phyloP scores from a whole-genome alignment of 352 stramenopile genomes.

The Phytophthora crassamura region DNA sequence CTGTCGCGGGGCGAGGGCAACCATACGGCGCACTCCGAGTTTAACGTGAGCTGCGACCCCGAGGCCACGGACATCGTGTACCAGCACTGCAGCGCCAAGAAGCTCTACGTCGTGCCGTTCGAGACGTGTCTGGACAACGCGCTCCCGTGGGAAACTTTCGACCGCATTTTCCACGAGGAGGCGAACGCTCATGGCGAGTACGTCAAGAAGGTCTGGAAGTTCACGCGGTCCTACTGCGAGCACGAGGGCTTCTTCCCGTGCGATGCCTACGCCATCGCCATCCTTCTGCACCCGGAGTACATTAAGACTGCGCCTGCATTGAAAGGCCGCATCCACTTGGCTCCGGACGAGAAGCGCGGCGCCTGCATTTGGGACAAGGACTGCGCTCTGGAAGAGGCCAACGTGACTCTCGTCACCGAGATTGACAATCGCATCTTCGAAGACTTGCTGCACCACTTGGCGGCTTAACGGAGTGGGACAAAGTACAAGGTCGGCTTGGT shows the following conservation, averaged over 20 bases:
- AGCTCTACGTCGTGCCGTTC: slow-evolving; percentile 75
- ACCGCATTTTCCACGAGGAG: slow-evolving; percentile 65
- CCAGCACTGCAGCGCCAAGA: slow-evolving; percentile 62
- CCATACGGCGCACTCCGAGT: slow-evolving; percentile 71
- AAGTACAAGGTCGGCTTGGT: too few species aligned
- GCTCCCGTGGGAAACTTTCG: slow-evolving; percentile 70
- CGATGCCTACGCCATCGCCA: slow-evolving; percentile 75
- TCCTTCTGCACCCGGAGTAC: slow-evolving; percentile 64
- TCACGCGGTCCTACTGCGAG: slow-evolving; percentile 53
- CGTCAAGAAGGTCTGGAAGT: slow-evolving; percentile 68
- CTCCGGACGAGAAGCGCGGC: slow-evolving; percentile 57
- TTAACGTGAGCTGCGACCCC: slow-evolving; percentile 84
- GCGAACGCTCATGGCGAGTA: slow-evolving; percentile 50
- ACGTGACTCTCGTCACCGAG: slow-evolving; percentile 72
- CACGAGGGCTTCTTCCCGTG: slow-evolving; percentile 68
- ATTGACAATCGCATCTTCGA: slow-evolving; percentile 69
- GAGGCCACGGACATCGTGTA: slow-evolving; percentile 82
- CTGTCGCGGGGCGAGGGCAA: slow-evolving; percentile 76
- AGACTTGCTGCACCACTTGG: slow-evolving; percentile 60
- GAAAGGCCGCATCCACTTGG: slow-evolving; percentile 65
- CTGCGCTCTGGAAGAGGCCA: slow-evolving; percentile 43
- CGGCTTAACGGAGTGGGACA: too few species aligned
- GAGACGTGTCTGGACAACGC: slow-evolving; percentile 68
- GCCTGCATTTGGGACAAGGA: slow-evolving; percentile 58
- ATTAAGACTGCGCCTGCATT: slow-evolving; percentile 52